A percentile compares a stretch with the other conserved stretches of the same genome.
Evolutionary conservation across 352 stramenopile species (phyloP).

Genomic region (Elongisporangium senticosum): DNA sequence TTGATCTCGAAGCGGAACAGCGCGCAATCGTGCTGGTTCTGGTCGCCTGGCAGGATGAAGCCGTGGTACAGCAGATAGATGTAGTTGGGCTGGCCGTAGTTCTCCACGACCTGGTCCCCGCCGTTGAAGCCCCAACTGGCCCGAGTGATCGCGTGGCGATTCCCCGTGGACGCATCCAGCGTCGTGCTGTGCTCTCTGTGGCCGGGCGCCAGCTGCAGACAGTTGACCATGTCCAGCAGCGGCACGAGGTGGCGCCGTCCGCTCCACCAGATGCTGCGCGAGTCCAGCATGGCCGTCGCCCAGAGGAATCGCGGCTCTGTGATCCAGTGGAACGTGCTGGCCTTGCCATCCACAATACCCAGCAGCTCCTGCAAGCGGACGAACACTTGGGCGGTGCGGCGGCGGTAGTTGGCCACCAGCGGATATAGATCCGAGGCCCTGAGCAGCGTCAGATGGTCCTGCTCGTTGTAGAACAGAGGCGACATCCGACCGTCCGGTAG

Average conservation of each 20-base stretch:
- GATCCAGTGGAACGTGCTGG: slow-evolving; percentile 30
- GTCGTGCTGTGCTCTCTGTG: slow-evolving; percentile 52
- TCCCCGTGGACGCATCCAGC: slow-evolving; percentile 13
- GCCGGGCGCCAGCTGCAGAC: slow-evolving; percentile 31
- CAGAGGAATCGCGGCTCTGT: slow-evolving; percentile 64
- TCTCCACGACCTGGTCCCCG: slow-evolving; percentile 86
- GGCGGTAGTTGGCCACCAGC: slow-evolving; percentile 32
- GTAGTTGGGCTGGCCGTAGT: slow-evolving; percentile 93
- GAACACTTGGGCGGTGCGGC: slow-evolving; percentile 13
- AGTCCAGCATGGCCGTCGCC: slow-evolving; percentile 86
- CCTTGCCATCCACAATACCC: slow-evolving; percentile 1
- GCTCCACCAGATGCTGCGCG: slow-evolving; percentile 91
- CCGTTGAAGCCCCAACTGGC: slow-evolving; percentile 56
- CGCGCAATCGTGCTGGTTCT: slow-evolving; percentile 84
- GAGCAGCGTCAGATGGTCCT: slow-evolving; percentile 46
- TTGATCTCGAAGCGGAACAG: slow-evolving; percentile 45
- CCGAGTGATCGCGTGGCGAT: slow-evolving; percentile 54
- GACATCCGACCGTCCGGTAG: slow-evolving; percentile 46
- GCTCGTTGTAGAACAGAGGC: slow-evolving; percentile 43
- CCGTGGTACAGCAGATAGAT: slow-evolving; percentile 92
- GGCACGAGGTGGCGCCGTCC: slow-evolving; percentile 88
- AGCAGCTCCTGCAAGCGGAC: slow-evolving; percentile 2
- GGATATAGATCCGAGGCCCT: slow-evolving; percentile 32
- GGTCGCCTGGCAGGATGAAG: slow-evolving; percentile 56
- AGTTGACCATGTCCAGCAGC: slow-evolving; percentile 95